A percentile compares a stretch with the other conserved stretches of the same genome.
These are phyloP conservation scores for Austroboletus eburneus DNA, from an alignment of 768 basidiomycete genomes.

Conservation along the genomic window DNA sequence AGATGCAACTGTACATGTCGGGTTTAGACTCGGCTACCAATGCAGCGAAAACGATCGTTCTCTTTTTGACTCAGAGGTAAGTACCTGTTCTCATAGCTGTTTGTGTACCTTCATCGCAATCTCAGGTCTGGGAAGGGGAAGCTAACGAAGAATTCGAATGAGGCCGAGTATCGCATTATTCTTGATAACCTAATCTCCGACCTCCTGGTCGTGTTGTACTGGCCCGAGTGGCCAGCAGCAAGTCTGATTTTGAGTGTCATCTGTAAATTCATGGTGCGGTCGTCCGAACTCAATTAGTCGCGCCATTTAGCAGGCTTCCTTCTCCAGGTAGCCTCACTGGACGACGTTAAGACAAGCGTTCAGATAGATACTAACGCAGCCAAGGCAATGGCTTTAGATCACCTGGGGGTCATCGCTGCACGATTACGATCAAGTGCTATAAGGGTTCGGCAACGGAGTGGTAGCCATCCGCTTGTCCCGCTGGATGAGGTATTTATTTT, in stretches of 20 bases:
- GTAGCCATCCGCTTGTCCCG: slow-evolving; percentile 42
- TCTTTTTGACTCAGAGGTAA: slow-evolving; percentile 68
- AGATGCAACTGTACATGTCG: slow-evolving; percentile 64
- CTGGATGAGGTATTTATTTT: slow-evolving; percentile 61
- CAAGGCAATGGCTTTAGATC: slow-evolving; percentile 87
- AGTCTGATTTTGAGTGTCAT: slow-evolving; percentile 74
- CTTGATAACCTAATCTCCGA: slow-evolving; percentile 91
- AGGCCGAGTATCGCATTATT: slow-evolving; percentile 89
- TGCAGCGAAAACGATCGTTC: slow-evolving; percentile 79
- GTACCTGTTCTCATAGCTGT: not conserved
- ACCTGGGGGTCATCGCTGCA: slow-evolving; percentile 90
- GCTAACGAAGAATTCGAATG: slow-evolving; percentile 84
- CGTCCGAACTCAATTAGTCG: not conserved
- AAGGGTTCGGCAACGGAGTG: slow-evolving; percentile 32
- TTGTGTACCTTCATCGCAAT: slow-evolving; percentile 1
- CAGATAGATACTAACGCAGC: slow-evolving; percentile 76
- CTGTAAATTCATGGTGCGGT: slow-evolving; percentile 77
- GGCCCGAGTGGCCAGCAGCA: slow-evolving; percentile 98
- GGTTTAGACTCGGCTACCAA: slow-evolving; percentile 80
- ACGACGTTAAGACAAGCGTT: slow-evolving; percentile 69
- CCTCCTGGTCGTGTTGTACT: slow-evolving; percentile 80
- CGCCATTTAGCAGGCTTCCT: not conserved
- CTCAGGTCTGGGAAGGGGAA: slow-evolving; percentile 81
- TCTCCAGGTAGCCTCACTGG: slow-evolving; percentile 69
- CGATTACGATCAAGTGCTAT: slow-evolving; percentile 61